Evolutionary conservation across 2,329 filamentous ascomycete genomes (phyloP).

Genomic region (Aspergillus spinulosporus): DNA sequence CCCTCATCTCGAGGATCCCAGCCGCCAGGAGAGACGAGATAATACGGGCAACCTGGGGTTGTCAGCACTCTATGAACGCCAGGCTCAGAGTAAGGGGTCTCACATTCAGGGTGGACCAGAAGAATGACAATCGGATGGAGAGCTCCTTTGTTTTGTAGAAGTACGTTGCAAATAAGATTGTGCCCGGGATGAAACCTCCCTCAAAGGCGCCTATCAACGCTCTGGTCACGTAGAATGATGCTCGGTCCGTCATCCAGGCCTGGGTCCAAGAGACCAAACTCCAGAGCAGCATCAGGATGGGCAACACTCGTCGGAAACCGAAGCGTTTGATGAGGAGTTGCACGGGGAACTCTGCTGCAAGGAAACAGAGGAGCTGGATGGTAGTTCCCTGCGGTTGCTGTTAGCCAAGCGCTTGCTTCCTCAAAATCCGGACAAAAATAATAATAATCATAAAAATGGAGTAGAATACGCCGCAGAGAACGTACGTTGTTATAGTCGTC

Average conservation of each 20-base stretch:
- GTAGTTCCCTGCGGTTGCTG: constrained; percentile 21
- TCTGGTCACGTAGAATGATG: constrained; percentile 41
- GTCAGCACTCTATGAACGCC: background rate
- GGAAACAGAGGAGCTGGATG: constrained; percentile 28
- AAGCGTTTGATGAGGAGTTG: constrained; percentile 50
- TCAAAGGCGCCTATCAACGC: constrained; percentile 45
- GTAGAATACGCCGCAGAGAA: no score
- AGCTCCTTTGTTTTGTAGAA: constrained; percentile 46
- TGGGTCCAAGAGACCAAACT: constrained; percentile 43
- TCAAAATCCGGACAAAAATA: no score
- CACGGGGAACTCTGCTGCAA: constrained; percentile 46
- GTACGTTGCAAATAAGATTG: constrained; percentile 45
- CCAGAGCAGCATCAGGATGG: constrained; percentile 49
- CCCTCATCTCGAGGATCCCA: constrained; percentile 45
- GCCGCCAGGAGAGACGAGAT: constrained; percentile 43
- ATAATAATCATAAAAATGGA: no score
- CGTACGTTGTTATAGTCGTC: constrained; percentile 41
- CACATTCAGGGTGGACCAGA: constrained; percentile 44
- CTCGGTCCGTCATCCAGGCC: constrained; percentile 33
- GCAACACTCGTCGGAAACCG: constrained; percentile 49
- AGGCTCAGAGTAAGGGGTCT: background rate
- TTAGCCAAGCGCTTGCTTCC: no score
- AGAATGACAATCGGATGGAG: constrained; percentile 44
- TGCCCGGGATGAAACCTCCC: constrained; percentile 38
- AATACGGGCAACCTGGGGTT: constrained; percentile 31